These are phyloP conservation scores for Kondoa subrosea DNA, from an alignment of 768 basidiomycete species.

Conservation along the genomic window DNA sequence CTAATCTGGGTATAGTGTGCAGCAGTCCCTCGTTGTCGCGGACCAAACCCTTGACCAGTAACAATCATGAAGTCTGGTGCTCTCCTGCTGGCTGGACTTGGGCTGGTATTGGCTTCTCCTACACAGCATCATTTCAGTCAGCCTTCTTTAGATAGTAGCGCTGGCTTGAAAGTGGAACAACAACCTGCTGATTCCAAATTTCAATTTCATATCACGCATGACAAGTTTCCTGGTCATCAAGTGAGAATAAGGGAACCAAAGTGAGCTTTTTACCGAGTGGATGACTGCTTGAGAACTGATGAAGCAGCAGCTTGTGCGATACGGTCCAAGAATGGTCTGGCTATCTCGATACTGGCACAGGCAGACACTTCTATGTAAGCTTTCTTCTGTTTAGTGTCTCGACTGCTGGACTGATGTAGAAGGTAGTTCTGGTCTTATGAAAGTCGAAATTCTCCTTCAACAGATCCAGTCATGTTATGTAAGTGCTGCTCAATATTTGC, in stretches of 20 bases:
- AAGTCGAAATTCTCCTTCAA: slow-evolving; percentile 15
- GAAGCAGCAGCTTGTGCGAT: slow-evolving; percentile 16
- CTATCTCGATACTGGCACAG: slow-evolving; percentile 23
- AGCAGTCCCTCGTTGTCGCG: background rate
- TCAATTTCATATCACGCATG: background rate
- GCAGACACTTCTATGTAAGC: slow-evolving; percentile 17
- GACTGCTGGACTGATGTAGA: background rate
- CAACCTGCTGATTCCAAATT: background rate
- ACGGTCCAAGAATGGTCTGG: slow-evolving; percentile 22
- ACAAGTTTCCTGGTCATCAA: background rate
- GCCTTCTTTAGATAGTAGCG: too few relatives aligned
- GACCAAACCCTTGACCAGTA: too few relatives aligned
- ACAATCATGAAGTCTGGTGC: too few relatives aligned
- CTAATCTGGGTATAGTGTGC: background rate
- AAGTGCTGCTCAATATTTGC: background rate
- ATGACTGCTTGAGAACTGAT: background rate
- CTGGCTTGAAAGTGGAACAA: background rate
- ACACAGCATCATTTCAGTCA: background rate
- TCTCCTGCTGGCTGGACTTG: too few relatives aligned
- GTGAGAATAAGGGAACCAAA: slow-evolving; percentile 1
- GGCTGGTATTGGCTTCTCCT: too few relatives aligned
- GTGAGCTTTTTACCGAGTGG: background rate
- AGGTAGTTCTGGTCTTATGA: slow-evolving; percentile 11
- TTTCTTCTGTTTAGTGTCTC: background rate
- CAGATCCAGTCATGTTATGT: slow-evolving; percentile 24